Base-by-base conservation (phyloP, 495 filamentous ascomycete species). In the Apiosordaria backusii region DNA sequence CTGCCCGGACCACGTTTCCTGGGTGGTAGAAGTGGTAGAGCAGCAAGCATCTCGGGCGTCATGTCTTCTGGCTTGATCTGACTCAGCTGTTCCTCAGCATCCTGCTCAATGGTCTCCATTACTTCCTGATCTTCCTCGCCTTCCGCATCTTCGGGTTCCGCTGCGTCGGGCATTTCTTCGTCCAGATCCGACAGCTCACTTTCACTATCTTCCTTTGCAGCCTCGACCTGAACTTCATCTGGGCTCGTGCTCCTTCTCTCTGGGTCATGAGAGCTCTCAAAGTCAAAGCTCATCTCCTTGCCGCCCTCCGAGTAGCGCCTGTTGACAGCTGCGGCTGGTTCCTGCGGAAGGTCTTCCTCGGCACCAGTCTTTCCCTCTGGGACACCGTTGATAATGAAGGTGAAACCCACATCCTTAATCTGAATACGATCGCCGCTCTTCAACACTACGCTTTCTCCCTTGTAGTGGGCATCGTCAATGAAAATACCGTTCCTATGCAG, bases 401-500 rank as follows among this genome's bases (percentile, higher is more conserved):
- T 78, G 60, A 95, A 88, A 52, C 85, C 81, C 15, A 95, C 89
- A 50, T 89, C 87, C 69, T 91, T 91, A 71, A 96, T 91, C 71
- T 92, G 88, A 45, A 97, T 88, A 19, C 81, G 81, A 71, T 89
- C 88, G 52, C 90, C 89, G 70, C 90, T 90, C 60, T 87, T 83
- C 60, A 97, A 77, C 9, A 86, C 84, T 22, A 90, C 83, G 19
- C 86, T 79, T 45, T 87, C 82, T 50, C 88, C 86, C 18, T 82
- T 80, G 70, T 88, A 82, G 75, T 87, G 89, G 61, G 87, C 83
- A 40, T 90, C 90, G 60, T 97, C 89, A 58, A 91, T 86, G 67
- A 94, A 96, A 35, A 90, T 89, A 29, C 92, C 92, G 73, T 97
- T 97, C 69, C 88, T 86, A 61, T 94, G 92, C 70, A 94, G 79